phyloP scores from a whole-genome alignment of 2,329 filamentous ascomycete genomes.

The Tolypocladium guangdongense region DNA sequence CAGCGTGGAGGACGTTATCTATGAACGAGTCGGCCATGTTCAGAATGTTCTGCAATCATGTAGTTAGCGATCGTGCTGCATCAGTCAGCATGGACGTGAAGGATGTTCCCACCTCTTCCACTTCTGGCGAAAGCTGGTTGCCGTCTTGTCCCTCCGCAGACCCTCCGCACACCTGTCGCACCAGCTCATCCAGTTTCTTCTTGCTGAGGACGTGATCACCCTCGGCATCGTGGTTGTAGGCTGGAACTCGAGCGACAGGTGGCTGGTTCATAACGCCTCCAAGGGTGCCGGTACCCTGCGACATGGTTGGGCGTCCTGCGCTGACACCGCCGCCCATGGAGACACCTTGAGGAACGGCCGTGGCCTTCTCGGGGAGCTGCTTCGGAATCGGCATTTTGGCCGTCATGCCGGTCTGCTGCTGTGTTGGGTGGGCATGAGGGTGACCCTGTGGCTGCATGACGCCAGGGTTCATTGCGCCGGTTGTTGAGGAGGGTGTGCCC shows the following conservation, averaged over 20 bases:
- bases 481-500: slow-evolving; percentile 17
- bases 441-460: slow-evolving; percentile 13
- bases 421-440: slow-evolving; percentile 13
- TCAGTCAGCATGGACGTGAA: background rate
- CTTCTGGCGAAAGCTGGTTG: slow-evolving; percentile 76
- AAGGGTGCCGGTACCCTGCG: slow-evolving; percentile 63
- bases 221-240: slow-evolving; percentile 81
- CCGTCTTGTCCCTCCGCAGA: slow-evolving; percentile 61
- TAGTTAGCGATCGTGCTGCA: slow-evolving; percentile 7
- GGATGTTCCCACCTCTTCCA: slow-evolving; percentile 69
- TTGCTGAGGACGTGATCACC: slow-evolving; percentile 92
- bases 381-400: slow-evolving; percentile 76
- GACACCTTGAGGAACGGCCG: slow-evolving; percentile 63
- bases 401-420: slow-evolving; percentile 31
- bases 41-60: slow-evolving; percentile 59
- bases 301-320: slow-evolving; percentile 69
- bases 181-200: slow-evolving; percentile 92
- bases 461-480: slow-evolving; percentile 19
- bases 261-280: slow-evolving; percentile 83
- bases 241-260: slow-evolving; percentile 68
- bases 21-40: slow-evolving; percentile 90
- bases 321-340: slow-evolving; percentile 51
- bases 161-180: slow-evolving; percentile 83
- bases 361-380: slow-evolving; percentile 56
- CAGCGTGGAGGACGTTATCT: slow-evolving; percentile 76